Evolutionary conservation across 257 asterid genomes (phyloP).

Genomic region (Prunella vulgaris): DNA sequence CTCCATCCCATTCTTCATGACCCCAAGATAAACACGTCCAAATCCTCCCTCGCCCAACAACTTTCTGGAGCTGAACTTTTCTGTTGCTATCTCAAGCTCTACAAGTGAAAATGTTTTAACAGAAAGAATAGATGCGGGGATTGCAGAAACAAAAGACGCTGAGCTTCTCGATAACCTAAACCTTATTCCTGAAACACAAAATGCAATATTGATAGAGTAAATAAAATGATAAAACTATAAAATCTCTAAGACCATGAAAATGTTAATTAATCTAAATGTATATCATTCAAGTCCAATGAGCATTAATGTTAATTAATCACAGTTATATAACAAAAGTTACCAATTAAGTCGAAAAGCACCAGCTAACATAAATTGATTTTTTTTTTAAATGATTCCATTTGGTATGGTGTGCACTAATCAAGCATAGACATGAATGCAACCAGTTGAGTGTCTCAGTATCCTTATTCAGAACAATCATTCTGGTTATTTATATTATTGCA

Average conservation of each 20-base stretch:
- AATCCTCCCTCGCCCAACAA: conserved; percentile 95
- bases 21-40: conserved; percentile 90
- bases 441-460: background rate
- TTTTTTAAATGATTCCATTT: background rate
- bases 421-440: background rate
- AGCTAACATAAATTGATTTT: background rate
- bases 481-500: background rate
- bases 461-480: background rate
- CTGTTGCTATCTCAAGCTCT: conserved; percentile 86
- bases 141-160: conserved; percentile 53
- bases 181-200: conserved; percentile 51
- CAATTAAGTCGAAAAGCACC: background rate
- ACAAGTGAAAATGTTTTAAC: conserved; percentile 70
- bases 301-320: background rate
- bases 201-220: background rate
- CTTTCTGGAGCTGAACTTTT: conserved; percentile 58
- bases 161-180: conserved; percentile 69
- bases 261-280: background rate
- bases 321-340: background rate
- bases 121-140: conserved; percentile 78
- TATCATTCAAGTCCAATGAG: background rate
- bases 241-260: background rate
- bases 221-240: background rate
- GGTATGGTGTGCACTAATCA: background rate
- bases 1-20: conserved; percentile 58